Evolutionary conservation across 495 filamentous ascomycete species (phyloP).

Genomic region (Trichoderma reesei): DNA sequence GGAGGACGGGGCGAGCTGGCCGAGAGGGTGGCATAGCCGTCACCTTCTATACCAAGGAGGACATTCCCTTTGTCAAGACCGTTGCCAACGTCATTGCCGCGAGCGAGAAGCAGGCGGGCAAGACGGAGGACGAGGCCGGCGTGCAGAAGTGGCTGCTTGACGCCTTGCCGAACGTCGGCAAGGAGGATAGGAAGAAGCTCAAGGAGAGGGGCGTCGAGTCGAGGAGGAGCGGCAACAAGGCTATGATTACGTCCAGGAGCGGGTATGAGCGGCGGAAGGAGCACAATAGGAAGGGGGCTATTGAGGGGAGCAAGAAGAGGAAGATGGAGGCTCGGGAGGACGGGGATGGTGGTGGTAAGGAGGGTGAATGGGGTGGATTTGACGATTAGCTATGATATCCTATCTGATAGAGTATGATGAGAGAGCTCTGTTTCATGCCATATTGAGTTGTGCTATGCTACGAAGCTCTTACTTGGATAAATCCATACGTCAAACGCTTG

Average conservation of each 20-base stretch:
- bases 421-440: too few species aligned
- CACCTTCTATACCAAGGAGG: conserved; percentile 90
- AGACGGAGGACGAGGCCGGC: conserved; percentile 25
- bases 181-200: conserved; percentile 70
- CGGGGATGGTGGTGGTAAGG: conserved; percentile 31
- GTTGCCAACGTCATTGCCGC: conserved; percentile 86
- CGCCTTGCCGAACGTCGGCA: conserved; percentile 69
- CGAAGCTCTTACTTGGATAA: too few species aligned
- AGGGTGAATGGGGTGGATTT: conserved; percentile 57
- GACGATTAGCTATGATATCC: conserved; percentile 31
- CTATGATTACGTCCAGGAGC: conserved; percentile 84
- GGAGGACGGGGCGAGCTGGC: conserved; percentile 82
- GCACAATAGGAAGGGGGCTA: conserved; percentile 64
- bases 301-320: conserved; percentile 58
- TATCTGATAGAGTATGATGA: conserved; percentile 12
- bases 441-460: too few species aligned
- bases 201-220: conserved; percentile 78
- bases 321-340: conserved; percentile 30
- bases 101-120: conserved; percentile 59
- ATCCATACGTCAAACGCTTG: too few species aligned
- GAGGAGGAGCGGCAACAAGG: conserved; percentile 39
- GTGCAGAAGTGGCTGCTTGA: conserved; percentile 86
- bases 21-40: conserved; percentile 83
- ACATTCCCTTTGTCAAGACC: conserved; percentile 80
- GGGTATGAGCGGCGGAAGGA: conserved; percentile 74